Conservation (phyloP, 1,284 basidiomycete genomes). For the Ganoderma sp. region DNA sequence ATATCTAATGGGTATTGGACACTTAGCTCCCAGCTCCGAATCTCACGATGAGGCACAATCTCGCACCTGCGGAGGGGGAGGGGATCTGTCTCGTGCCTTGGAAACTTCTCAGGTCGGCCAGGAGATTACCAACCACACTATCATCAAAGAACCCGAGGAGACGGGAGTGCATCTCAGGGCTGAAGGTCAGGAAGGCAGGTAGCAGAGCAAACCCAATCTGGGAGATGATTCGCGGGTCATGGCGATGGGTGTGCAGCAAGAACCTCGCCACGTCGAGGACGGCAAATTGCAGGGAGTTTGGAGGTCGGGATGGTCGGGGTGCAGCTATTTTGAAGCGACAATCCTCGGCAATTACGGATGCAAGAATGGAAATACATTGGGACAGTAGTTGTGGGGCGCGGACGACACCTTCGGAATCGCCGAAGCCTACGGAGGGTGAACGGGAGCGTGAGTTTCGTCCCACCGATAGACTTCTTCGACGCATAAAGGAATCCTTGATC, state of each 20-base stretch:
- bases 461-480: constrained; percentile 26
- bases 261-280: constrained; percentile 68
- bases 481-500: constrained; percentile 30
- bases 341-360: constrained; percentile 69
- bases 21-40: constrained; percentile 18
- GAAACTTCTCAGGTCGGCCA: constrained; percentile 51
- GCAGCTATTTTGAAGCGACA: constrained; percentile 65
- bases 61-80: constrained; percentile 31
- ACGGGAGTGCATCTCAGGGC: constrained; percentile 58
- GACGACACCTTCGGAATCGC: constrained; percentile 38
- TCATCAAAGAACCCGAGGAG: constrained; percentile 69
- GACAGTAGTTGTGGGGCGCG: constrained; percentile 58
- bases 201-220: constrained; percentile 68
- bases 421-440: constrained; percentile 58
- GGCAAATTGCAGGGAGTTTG: constrained; percentile 67
- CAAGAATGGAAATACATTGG: constrained; percentile 64
- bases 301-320: constrained; percentile 64
- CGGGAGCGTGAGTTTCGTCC: constrained; percentile 49
- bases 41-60: constrained; percentile 13
- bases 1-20: constrained; percentile 25
- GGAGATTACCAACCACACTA: constrained; percentile 55
- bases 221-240: constrained; percentile 57
- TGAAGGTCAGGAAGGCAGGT: constrained; percentile 72
- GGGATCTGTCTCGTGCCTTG: constrained; percentile 42
- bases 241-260: constrained; percentile 57